These are phyloP conservation scores for Sporothrix pallida DNA, from an alignment of 2,329 filamentous ascomycete species.

Conservation along the genomic window DNA sequence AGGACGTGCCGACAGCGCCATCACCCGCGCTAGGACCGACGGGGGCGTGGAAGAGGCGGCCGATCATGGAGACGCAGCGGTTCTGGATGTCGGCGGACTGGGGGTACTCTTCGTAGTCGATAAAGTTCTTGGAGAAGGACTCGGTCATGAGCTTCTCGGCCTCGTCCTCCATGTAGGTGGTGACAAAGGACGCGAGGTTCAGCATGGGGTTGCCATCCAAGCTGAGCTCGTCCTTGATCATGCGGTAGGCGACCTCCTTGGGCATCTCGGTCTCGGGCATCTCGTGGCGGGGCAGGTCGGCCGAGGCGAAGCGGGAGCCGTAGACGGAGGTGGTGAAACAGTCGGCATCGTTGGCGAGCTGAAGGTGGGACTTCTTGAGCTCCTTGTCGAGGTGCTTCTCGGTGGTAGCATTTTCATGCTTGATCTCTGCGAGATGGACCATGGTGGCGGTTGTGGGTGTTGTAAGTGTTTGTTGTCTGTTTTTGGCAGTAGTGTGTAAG, in stretches of 20 bases:
- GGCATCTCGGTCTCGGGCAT: constrained; percentile 95
- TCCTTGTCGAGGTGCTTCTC: constrained; percentile 44
- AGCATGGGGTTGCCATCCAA: constrained; percentile 91
- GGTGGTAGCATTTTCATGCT: constrained; percentile 42
- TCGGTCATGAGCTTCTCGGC: constrained; percentile 95
- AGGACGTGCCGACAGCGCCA: constrained; percentile 82
- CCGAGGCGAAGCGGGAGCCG: constrained; percentile 79
- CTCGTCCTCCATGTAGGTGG: constrained; percentile 70
- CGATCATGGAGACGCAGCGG: constrained; percentile 90
- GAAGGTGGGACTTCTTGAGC: constrained; percentile 53
- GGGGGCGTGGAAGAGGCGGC: constrained; percentile 83
- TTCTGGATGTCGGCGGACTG: constrained; percentile 86
- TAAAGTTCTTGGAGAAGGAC: constrained; percentile 93
- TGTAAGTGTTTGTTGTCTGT: not conserved
- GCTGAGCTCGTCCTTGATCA: constrained; percentile 95
- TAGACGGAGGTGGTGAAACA: constrained; percentile 81
- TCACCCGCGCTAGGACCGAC: constrained; percentile 54
- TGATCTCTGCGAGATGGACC: constrained; percentile 59
- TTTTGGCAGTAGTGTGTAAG: not conserved
- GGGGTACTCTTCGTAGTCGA: constrained; percentile 85
- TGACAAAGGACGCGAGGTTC: constrained; percentile 49
- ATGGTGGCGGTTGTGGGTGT: constrained; percentile 46
- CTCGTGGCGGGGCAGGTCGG: constrained; percentile 74
- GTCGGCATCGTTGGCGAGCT: constrained; percentile 59
- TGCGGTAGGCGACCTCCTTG: constrained; percentile 86